Conservation (phyloP, 306 rosid species). For the Malus orientalis region DNA sequence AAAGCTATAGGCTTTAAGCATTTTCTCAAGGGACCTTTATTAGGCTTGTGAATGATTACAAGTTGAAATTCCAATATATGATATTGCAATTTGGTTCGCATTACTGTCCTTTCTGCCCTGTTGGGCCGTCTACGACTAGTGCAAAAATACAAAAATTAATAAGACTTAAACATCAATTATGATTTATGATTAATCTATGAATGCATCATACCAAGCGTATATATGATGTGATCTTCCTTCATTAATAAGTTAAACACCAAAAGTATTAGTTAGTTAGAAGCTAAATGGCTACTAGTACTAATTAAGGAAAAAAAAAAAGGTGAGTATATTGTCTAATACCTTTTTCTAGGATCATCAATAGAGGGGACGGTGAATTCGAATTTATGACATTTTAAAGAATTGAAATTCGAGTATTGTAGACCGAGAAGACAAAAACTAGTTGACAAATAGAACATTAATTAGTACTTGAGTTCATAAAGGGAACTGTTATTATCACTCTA, state of each 20-base stretch:
- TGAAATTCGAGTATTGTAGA: no score
- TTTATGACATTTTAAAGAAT: no score
- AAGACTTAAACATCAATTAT: not conserved
- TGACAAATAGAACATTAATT: no score
- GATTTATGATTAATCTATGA: not conserved
- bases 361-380: no score
- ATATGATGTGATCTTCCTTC: not conserved
- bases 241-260: not conserved
- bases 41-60: slow-evolving; percentile 1
- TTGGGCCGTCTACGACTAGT: not conserved
- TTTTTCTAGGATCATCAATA: no score
- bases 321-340: no score
- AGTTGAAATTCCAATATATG: slow-evolving; percentile 1
- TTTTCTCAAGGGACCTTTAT: not conserved
- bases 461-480: no score
- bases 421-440: no score
- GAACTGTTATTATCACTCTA: no score
- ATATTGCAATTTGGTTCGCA: not conserved
- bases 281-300: not conserved
- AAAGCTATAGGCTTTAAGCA: slow-evolving; percentile 9
- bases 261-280: not conserved
- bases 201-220: not conserved
- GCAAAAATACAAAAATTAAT: not conserved
- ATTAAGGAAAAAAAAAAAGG: no score
- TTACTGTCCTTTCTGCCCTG: not conserved